Base-by-base conservation (phyloP, 2,329 filamentous ascomycete genomes). In the Graphium sp. region DNA sequence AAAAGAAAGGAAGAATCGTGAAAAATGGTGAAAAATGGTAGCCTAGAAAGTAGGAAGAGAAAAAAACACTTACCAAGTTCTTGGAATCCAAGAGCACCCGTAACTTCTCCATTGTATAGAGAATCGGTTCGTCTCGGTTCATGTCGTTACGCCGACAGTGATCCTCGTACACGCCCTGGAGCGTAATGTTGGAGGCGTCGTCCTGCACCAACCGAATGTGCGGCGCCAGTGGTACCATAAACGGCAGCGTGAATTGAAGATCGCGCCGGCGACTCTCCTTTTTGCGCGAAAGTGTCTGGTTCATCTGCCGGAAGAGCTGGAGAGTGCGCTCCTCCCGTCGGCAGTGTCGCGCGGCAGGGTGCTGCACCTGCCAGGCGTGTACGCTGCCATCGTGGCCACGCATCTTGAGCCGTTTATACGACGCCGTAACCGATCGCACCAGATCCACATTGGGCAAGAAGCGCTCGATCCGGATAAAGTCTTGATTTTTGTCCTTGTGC, bases 401-500 rank as follows among this genome's bases (percentile, higher is more conserved):
- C 48, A 99, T 95, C 58, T 84, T 93, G 41, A 99, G 66, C 26
- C 91, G 72, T 18, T 89, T 74, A 52, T 95, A 87, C 28, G 87
- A 95, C 18, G 85, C 77, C 31, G 84, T 84, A 41, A 92, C 83
- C 7, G 78, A 82, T 31, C 89, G 76, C 23, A 98, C 81, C 29
- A 95, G 65, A 41, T 98, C 87, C 13, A 99, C 84, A 38, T 89
- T 81, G 7, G 91, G 85, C 41, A 98, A 56, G 68, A 98, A 98
- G 15, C 87, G 78, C 49, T 98, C 91, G 39, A 98, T 95, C 25
- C 85, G 78, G 39, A 98, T 77, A 47, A 99, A 98, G 49, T 98
- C 89, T 42, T 92, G 84, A 50, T 98, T 98, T 67, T 95, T 98
- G 44, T 99, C 91, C 51, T 89, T 91, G 56, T 94, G 89, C 47